phyloP scores from a whole-genome alignment of 108 stramenopile genomes.

The Cylindrotheca closterium region DNA sequence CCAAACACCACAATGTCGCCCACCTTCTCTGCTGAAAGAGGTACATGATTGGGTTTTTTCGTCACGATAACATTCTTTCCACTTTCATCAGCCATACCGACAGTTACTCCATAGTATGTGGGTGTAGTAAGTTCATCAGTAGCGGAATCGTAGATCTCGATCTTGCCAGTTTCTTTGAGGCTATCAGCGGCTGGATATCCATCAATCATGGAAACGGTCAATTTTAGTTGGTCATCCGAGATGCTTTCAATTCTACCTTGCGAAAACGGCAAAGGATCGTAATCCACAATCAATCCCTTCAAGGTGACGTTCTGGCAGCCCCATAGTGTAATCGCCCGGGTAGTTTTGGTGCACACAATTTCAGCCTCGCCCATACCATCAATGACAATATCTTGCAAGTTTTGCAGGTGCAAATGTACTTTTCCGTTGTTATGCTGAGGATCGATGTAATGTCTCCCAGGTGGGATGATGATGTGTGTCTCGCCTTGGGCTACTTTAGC shows the following conservation, averaged over 20 bases:
- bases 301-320: background rate
- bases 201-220: background rate
- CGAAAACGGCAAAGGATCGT: background rate
- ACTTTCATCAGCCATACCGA: background rate
- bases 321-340: no score
- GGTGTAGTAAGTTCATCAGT: background rate
- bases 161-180: background rate
- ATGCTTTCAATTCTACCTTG: background rate
- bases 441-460: background rate
- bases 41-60: background rate
- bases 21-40: background rate
- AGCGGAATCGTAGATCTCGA: background rate
- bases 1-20: constrained; percentile 1
- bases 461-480: background rate
- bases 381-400: background rate
- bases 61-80: background rate
- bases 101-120: background rate
- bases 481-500: background rate
- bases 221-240: background rate
- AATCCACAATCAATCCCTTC: background rate
- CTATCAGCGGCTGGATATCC: background rate
- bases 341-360: no score
- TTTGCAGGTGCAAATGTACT: background rate
- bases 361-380: no score
- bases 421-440: background rate